Evolutionary conservation across 345 rosid genomes (phyloP).

Genomic region (Aquilaria sinensis): DNA sequence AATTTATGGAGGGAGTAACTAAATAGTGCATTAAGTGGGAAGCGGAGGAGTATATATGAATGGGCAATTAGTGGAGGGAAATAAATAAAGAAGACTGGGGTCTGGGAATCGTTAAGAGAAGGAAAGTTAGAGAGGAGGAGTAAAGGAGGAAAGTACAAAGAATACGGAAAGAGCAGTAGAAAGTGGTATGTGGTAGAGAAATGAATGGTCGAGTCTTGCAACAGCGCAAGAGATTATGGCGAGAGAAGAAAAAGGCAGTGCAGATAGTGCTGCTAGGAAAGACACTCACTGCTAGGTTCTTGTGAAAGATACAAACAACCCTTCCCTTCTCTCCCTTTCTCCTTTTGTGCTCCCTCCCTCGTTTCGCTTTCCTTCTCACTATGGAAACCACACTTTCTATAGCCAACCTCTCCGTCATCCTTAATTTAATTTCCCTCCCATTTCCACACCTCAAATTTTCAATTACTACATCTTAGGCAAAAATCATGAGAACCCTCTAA

Average conservation of each 20-base stretch:
- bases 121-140: not conserved
- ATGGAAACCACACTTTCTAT: not conserved
- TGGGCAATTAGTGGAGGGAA: too few relatives aligned
- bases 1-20: too few relatives aligned
- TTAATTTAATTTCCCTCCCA: not conserved
- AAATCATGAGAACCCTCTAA: not conserved
- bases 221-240: constrained; percentile 1
- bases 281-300: not conserved
- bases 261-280: too few relatives aligned
- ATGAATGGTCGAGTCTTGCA: constrained; percentile 18
- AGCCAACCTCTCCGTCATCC: not conserved
- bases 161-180: not conserved
- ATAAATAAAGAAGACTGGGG: too few relatives aligned
- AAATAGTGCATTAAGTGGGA: too few relatives aligned
- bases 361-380: not conserved
- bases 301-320: constrained; percentile 4
- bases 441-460: not conserved
- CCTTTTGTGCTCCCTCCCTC: not conserved
- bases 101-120: too few relatives aligned
- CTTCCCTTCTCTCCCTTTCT: not conserved
- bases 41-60: too few relatives aligned
- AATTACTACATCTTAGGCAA: not conserved
- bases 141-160: not conserved
- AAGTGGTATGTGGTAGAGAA: not conserved
- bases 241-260: not conserved